Evolutionary conservation across 148 eudicot species (phyloP).

Genomic region (Chenopodium formosanum): DNA sequence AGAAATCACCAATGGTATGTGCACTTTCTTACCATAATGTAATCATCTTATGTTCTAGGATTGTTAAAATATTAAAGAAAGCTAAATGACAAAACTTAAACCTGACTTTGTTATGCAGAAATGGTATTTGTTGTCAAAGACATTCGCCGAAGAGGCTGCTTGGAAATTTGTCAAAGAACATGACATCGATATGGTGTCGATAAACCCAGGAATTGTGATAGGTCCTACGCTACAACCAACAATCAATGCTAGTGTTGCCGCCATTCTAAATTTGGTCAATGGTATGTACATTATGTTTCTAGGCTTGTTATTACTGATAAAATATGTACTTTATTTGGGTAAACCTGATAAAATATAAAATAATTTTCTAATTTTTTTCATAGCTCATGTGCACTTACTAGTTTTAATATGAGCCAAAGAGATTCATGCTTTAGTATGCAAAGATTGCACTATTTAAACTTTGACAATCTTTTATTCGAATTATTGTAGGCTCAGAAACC

Average conservation of each 20-base stretch:
- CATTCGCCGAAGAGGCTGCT: slow-evolving; percentile 45
- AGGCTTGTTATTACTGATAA: background rate
- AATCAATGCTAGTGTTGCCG: slow-evolving; percentile 20
- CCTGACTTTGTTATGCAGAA: slow-evolving; percentile 10
- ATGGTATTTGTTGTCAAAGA: slow-evolving; percentile 40
- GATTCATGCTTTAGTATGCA: too few relatives aligned
- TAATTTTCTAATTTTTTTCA: too few relatives aligned
- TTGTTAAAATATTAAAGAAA: background rate
- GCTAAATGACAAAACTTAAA: too few relatives aligned
- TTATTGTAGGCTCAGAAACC: too few relatives aligned
- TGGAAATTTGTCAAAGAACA: slow-evolving; percentile 41
- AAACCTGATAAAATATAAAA: too few relatives aligned
- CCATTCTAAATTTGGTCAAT: slow-evolving; percentile 22
- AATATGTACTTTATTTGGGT: too few relatives aligned
- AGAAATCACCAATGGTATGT: slow-evolving; percentile 22
- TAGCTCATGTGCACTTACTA: too few relatives aligned
- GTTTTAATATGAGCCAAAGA: too few relatives aligned
- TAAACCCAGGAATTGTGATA: slow-evolving; percentile 42
- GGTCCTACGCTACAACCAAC: slow-evolving; percentile 45
- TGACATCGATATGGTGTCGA: slow-evolving; percentile 33
- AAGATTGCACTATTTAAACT: too few relatives aligned
- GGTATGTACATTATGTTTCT: slow-evolving; percentile 19
- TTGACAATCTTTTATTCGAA: too few relatives aligned
- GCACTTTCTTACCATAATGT: too few relatives aligned
- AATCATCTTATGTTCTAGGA: background rate